Base-by-base conservation (phyloP, 1,284 basidiomycete genomes). In the Trichosporon asahii region DNA sequence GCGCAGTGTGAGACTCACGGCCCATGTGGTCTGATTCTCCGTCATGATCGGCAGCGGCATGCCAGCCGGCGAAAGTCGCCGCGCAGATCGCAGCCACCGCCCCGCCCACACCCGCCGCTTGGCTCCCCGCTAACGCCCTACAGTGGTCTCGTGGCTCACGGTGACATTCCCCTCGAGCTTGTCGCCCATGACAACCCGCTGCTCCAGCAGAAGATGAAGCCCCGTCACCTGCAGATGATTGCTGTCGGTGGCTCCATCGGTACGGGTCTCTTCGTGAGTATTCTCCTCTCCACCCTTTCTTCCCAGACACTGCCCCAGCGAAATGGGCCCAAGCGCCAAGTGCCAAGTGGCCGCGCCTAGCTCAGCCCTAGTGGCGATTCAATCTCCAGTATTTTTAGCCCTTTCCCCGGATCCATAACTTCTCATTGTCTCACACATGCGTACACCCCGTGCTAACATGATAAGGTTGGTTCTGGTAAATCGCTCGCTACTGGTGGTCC, bases 231-330 rank as follows among this genome's bases (percentile, higher is more conserved):
- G 60, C 78, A 80, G 68, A 82, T 81, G 76, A 80, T 84, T 61
- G 78, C 86, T 12, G 83, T 86, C 35, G 85, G 85, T 65, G 85
- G 68, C n/a, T 83, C 83, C 27, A 86, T 86, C 73, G 86, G 86
- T 44, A 86, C 86, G 27, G 85, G 84, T 80, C 76, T 80, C 29
- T 79, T 79, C 66, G 77, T 72, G 40, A 31, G 68, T 68, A 27
- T 12, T n/a, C n/a, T n/a, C n/a, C n/a, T n/a, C 35, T 0, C 21
- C 8, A 23, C 11, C 64, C 15, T 8, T 11, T 7, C 40, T n/a
- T 2, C 35, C 35, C 64, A 7, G 2, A 29, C 31, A 11, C 29
- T 1, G 21, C 31, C 46, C 11, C 49, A 8, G 29, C 49, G 49
- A 53, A 23, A 23, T 18, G 9, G 49, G 21, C 21, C 49, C 49